Evolutionary conservation across 2,329 filamentous ascomycete species (phyloP), one percentile per base, ranked within the genome.

Genomic region (Phoma sp.): DNA sequence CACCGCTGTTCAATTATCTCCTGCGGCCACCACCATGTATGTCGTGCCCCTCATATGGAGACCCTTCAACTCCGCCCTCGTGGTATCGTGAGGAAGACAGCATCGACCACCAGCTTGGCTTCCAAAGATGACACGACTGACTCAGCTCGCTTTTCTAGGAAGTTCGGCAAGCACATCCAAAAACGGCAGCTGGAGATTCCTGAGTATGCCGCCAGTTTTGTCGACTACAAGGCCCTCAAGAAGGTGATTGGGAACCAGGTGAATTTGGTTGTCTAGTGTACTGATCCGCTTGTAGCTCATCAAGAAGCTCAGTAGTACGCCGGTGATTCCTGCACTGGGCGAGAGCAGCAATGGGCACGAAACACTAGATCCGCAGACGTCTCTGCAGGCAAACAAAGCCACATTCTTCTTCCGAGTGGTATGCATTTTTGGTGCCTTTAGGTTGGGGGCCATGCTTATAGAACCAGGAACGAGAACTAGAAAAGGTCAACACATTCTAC

Each of bases 121-220:
- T 70, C 69, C 52, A 73, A 74, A 60, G 69, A 73, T 47, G 70
- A 74, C 45, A 67, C 66, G 28, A 74, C 73, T 74, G 71, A 74
- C 69, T 67, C 66, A 47, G 61, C 67, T 33, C 71, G 68, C 53
- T 74, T 74, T 54, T 69, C 65, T 59, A 99, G 93, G 95, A 99
- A 99, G 86, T 99, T 99, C 82, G 95, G 95, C 77, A 99, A 99
- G 83, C 92, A 97, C 76, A 96, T 99, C 66, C 95, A 98, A 82
- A 96, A 96, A 83, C 89, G 93, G 75, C 95, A 99, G 84, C 91
- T 99, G 71, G 95, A 99, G 77, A 93, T 99, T 56, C 95, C 95
- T 56, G 95, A 99, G 84, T 99, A 99, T 88, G 93, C 95, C 59
- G 92, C 93, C 62, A 97, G 93, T 78, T 99, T 99, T 75, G 93